These are phyloP conservation scores for Curvularia spicifera DNA, from an alignment of 2,329 filamentous ascomycete species.

Conservation along the genomic window DNA sequence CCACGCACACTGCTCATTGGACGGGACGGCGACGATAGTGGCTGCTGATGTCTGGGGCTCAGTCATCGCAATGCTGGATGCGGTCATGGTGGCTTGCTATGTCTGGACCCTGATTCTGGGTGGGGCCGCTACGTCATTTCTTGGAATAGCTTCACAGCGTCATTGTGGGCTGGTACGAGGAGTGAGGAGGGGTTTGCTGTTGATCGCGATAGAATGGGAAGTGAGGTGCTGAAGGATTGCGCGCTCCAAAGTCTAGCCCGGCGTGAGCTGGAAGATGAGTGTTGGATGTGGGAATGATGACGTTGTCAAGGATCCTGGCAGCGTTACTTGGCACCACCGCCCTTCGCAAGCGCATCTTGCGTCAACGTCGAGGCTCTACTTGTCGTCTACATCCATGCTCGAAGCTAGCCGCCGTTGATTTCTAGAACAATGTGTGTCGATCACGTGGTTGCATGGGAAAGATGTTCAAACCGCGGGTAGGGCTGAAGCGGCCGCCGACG, in stretches of 20 bases:
- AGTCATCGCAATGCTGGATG: constrained; percentile 15
- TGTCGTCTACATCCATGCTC: not conserved
- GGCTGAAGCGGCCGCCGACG: constrained; percentile 13
- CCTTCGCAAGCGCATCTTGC: not conserved
- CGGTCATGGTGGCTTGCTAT: constrained; percentile 16
- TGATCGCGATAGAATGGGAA: constrained; percentile 4
- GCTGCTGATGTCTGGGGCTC: constrained; percentile 17
- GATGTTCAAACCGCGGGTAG: constrained; percentile 6
- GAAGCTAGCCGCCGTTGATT: not conserved
- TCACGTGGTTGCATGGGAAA: constrained; percentile 7
- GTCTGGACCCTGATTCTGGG: constrained; percentile 15
- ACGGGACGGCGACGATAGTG: constrained; percentile 21
- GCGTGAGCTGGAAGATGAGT: not conserved
- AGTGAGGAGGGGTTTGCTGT: not conserved
- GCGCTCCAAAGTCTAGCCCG: not conserved
- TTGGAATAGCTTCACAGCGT: constrained; percentile 22
- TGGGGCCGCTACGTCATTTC: constrained; percentile 28
- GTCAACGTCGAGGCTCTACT: not conserved
- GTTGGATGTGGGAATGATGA: not conserved
- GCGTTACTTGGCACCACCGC: not conserved
- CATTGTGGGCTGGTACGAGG: constrained; percentile 15
- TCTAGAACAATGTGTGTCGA: not conserved
- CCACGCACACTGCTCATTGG: constrained; percentile 20
- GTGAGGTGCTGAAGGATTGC: not conserved
- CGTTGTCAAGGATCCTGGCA: not conserved